These are phyloP conservation scores for Kazachstania bromeliacearum DNA, from an alignment of 805 yeast genomes.

Conservation along the genomic window DNA sequence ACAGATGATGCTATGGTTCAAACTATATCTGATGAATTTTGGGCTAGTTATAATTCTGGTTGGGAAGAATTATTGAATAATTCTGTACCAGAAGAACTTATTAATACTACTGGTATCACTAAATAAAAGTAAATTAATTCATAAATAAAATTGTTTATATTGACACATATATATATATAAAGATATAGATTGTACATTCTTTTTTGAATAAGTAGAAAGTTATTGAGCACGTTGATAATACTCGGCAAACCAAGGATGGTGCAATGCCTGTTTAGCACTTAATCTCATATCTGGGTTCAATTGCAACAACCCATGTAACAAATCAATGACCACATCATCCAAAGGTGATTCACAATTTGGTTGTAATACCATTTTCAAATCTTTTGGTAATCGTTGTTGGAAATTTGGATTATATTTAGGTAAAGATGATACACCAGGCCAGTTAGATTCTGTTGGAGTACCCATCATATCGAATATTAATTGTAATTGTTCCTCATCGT, in stretches of 20 bases:
- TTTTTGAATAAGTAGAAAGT: background rate
- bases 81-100: background rate
- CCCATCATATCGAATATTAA: conserved; percentile 87
- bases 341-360: conserved; percentile 19
- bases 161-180: background rate
- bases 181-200: background rate
- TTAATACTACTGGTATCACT: no score
- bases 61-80: conserved; percentile 11
- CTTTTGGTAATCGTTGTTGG: conserved; percentile 80
- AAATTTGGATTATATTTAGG: conserved; percentile 92
- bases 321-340: conserved; percentile 25
- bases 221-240: conserved; percentile 19
- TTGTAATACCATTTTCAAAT: conserved; percentile 35
- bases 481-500: conserved; percentile 94
- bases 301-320: conserved; percentile 35
- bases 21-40: conserved; percentile 14
- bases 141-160: background rate
- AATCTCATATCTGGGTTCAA: conserved; percentile 45
- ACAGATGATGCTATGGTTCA: conserved; percentile 8
- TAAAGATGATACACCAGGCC: conserved; percentile 89
- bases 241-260: conserved; percentile 34
- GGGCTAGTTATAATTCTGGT: conserved; percentile 14
- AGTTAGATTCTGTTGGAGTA: conserved; percentile 82
- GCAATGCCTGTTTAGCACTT: conserved; percentile 43
- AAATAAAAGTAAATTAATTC: background rate